Conservation (phyloP, 148 eudicot genomes). For the Drosera capensis region DNA sequence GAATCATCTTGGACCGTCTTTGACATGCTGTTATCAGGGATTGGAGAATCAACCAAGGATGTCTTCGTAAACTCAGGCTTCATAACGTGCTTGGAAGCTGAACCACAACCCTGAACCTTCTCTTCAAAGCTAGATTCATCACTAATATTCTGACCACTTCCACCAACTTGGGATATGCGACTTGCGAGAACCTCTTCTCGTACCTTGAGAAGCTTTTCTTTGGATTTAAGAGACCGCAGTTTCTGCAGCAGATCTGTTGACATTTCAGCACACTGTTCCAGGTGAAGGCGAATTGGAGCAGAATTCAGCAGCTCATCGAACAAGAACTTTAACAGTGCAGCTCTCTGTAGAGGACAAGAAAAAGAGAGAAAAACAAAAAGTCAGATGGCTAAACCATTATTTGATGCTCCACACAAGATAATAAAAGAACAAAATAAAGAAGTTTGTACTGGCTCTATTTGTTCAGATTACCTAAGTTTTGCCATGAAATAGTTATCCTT, state of each 20-base stretch:
- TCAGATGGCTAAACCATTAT: no score
- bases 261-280: slow-evolving; percentile 34
- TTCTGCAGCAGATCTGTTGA: slow-evolving; percentile 42
- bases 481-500: no score
- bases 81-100: slow-evolving; percentile 10
- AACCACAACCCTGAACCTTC: not conserved
- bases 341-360: slow-evolving; percentile 32
- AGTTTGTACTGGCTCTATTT: no score
- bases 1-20: slow-evolving; percentile 2
- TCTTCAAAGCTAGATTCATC: slow-evolving; percentile 11
- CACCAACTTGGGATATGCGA: slow-evolving; percentile 15
- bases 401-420: not conserved
- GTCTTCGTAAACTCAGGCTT: slow-evolving; percentile 10
- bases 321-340: slow-evolving; percentile 32
- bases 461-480: no score
- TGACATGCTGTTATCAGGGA: slow-evolving; percentile 7
- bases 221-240: slow-evolving; percentile 28
- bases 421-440: no score
- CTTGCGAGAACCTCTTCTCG: slow-evolving; percentile 31
- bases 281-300: slow-evolving; percentile 32
- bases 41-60: slow-evolving; percentile 5
- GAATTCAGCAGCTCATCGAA: slow-evolving; percentile 52
- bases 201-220: slow-evolving; percentile 30
- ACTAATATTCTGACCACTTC: slow-evolving; percentile 5
- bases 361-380: not conserved